phyloP scores from a whole-genome alignment of 2,329 filamentous ascomycete genomes.

The Alternaria ventricosa region DNA sequence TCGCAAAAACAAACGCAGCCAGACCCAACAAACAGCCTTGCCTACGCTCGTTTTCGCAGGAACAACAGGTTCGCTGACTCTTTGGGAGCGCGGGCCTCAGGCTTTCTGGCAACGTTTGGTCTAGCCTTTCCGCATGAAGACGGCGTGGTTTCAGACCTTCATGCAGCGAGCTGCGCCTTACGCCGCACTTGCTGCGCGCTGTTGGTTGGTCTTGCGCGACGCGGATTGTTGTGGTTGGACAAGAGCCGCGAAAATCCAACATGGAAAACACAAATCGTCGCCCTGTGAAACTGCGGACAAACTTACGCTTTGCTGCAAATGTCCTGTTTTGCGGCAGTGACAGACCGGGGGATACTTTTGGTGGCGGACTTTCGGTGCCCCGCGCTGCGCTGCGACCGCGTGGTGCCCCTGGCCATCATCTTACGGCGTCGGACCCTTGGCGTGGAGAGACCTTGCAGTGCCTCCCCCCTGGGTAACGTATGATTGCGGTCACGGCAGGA shows the following conservation, averaged over 20 bases:
- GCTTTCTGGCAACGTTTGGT: not conserved
- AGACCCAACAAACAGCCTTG: conserved; percentile 32
- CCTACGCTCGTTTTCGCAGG: conserved; percentile 24
- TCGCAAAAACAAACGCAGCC: conserved; percentile 26
- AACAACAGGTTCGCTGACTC: conserved; percentile 21
- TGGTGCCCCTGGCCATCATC: conserved; percentile 18
- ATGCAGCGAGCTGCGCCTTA: conserved; percentile 12
- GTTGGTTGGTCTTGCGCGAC: conserved; percentile 10
- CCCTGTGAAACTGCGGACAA: conserved; percentile 15
- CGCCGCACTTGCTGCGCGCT: conserved; percentile 5
- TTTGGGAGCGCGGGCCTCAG: conserved; percentile 10
- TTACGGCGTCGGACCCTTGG: conserved; percentile 15
- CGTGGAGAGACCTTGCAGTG: conserved; percentile 18
- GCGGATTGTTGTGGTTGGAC: conserved; percentile 12
- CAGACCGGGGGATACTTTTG: not conserved
- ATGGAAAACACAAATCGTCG: conserved; percentile 5
- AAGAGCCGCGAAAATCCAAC: conserved; percentile 6
- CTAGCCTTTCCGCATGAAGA: conserved; percentile 23
- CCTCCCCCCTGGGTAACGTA: conserved; percentile 29
- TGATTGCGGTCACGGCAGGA: conserved; percentile 26
- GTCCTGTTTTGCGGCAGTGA: conserved; percentile 8
- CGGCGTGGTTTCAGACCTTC: conserved; percentile 25
- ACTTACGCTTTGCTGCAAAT: conserved; percentile 18
- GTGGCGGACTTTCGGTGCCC: conserved; percentile 25
- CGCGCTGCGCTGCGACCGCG: conserved; percentile 6